These are phyloP conservation scores for Trichoderma gamsii DNA, from an alignment of 495 filamentous ascomycete species.

Conservation along the genomic window DNA sequence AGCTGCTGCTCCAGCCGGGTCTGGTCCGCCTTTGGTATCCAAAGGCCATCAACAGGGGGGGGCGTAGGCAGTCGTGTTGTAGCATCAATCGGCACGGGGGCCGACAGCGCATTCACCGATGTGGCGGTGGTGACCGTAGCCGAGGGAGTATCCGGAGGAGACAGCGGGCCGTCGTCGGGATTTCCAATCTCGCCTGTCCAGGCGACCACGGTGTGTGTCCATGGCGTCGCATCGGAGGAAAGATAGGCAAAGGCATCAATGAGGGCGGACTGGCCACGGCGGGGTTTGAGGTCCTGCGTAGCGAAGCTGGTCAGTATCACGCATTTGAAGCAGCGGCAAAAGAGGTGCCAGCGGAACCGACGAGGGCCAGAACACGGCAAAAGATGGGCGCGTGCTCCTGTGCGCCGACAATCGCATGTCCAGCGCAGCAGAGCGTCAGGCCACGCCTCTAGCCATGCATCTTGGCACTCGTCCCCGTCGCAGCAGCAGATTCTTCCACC, in stretches of 20 bases:
- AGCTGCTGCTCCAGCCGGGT: slow-evolving; percentile 62
- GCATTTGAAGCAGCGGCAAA: background rate
- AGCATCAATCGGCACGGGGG: slow-evolving; percentile 64
- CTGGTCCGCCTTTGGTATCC: slow-evolving; percentile 59
- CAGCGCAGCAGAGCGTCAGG: background rate
- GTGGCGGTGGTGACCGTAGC: slow-evolving; percentile 35
- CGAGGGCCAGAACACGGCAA: background rate
- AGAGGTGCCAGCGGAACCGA: background rate
- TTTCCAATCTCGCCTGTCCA: slow-evolving; percentile 87
- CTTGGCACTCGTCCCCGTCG: background rate
- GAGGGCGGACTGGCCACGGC: slow-evolving; percentile 78
- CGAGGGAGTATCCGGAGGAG: slow-evolving; percentile 37
- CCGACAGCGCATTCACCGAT: slow-evolving; percentile 54
- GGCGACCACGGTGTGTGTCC: slow-evolving; percentile 82
- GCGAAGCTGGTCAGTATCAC: slow-evolving; percentile 1
- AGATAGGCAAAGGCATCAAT: slow-evolving; percentile 85
- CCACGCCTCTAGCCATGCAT: background rate
- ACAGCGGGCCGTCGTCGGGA: slow-evolving; percentile 31
- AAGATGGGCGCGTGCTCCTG: background rate
- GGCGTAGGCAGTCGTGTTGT: slow-evolving; percentile 46
- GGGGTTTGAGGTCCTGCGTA: slow-evolving; percentile 60
- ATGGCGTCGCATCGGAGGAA: slow-evolving; percentile 64
- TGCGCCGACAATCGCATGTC: background rate
- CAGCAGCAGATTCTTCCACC: background rate
- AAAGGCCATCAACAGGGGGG: slow-evolving; percentile 56